Base-by-base conservation (phyloP, 2,329 filamentous ascomycete species). In the Phoma sp. region DNA sequence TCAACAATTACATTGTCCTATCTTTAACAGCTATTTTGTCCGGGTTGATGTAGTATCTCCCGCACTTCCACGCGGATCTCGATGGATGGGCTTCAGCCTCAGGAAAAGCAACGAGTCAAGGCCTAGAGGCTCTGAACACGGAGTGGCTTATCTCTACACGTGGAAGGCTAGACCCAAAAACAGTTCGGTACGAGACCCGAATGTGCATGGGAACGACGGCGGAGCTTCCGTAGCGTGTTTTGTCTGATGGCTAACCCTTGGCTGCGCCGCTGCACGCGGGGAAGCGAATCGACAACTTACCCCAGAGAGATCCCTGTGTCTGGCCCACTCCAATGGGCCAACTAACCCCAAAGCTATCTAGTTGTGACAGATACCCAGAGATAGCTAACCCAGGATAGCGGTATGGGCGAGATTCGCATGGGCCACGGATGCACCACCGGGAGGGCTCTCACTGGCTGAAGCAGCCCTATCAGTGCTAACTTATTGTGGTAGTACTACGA, bases 221-320 rank as follows among this genome's bases (percentile, higher is more conserved):
- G 7, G 7, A 10, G 50, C 6, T 43, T 18, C 50, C 50, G 50
- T 53, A 48, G 50, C 38, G 50, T 53, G 32, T 33, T 25, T 28
- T 28, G 9, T 25, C 26, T 33, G 50, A n/a, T n/a, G 26, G 47
- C 28, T 20, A 15, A 52, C 34, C 28, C 21, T 23, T 6, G 14
- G 34, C 23, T 46, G 38, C 20, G 30, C 23, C 10, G 30, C 37
- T 43, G 28, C 26, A 48, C 34, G 50, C 21, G 38, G 43, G 38
- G 38, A 43, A 43, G 43, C 38, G 50, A 48, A 39, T 42, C 26
- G 38, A 48, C 23, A 26, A 18, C 14, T 42, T 53, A 34, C 43
- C 43, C 43, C 37, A 53, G 43, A 53, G 23, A 23, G 23, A 47
- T 45, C 48, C 39, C n/a, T 33, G 48, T 39, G 47, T 45, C 28